Evolutionary conservation across 495 filamentous ascomycete genomes (phyloP).

Genomic region (Penicillium psychrofluorescens): DNA sequence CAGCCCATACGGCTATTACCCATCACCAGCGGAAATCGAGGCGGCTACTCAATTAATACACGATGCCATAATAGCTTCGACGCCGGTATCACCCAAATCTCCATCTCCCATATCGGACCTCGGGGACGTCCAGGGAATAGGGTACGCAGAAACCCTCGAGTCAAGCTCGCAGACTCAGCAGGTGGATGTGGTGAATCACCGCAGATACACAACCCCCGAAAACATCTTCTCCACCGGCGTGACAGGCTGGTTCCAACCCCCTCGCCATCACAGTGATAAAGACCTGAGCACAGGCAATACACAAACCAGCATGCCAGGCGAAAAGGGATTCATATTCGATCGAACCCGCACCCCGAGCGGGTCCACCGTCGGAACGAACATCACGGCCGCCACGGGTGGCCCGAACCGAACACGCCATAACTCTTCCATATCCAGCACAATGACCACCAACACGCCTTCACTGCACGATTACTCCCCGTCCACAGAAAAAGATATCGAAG

Average conservation of each 20-base stretch:
- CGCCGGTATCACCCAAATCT: constrained; percentile 14
- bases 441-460: constrained; percentile 20
- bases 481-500: constrained; percentile 20
- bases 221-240: constrained; percentile 21
- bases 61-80: background rate
- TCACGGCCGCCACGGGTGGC: constrained; percentile 16
- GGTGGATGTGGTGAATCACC: too few species aligned
- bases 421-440: constrained; percentile 23
- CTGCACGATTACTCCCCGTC: constrained; percentile 9
- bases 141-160: background rate
- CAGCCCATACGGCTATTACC: too few species aligned
- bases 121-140: too few species aligned
- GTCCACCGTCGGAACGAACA: constrained; percentile 27
- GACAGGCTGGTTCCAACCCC: constrained; percentile 27
- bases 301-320: constrained; percentile 12
- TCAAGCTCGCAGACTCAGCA: too few species aligned
- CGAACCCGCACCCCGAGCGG: constrained; percentile 35
- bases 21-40: too few species aligned
- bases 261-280: background rate
- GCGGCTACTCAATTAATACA: too few species aligned
- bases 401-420: constrained; percentile 10
- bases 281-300: background rate
- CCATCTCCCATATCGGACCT: constrained; percentile 1
- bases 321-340: constrained; percentile 20
- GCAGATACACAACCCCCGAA: background rate